Evolutionary conservation across 306 rosid genomes (phyloP), one percentile per base, ranked within the genome.

Genomic region (Gastrolobium villosum): DNA sequence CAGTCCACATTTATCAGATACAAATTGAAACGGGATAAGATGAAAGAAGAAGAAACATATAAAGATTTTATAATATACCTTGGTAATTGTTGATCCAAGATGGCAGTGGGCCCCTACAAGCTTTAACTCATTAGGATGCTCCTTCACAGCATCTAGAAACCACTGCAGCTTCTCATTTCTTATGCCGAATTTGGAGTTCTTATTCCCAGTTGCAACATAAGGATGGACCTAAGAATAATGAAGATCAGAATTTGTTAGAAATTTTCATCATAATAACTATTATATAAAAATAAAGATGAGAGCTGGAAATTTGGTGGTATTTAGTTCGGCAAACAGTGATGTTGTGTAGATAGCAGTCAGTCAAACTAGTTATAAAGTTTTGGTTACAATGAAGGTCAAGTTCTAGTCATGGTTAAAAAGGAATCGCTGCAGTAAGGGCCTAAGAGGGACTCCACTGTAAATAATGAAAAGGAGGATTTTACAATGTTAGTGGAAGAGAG

Each of bases 31-130:
- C 32, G 8, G 15, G 10, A 52, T 49, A 10, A 52, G 60, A 50
- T 36, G n/a, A 13, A 7, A 70, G 30, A 54, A 48, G 40, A 50
- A 40, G 14, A 31, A 39, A 20, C 60, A 72, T 8, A 43, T 8
- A 10, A 55, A 44, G n/a, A 15, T 14, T 26, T 15, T n/a, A 39
- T 31, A 48, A 76, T 70, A 30, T 73, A 92, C 99, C 99, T 92
- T 92, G 72, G 98, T 91, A 76, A 92, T 92, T 78, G 99, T 95
- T 78, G 99, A 95, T 48, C 97, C 98, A 61, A 92, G 99, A 89
- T 92, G 99, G 81, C 98, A 95, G 80, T 95, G 99, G 40, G 94
- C 97, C 28, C 99, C 99, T 10, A 91, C 99, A 70, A 95, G 99
- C 84, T 92, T 95, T 50, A 95, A 78, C 83, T 95, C 98, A 70